A percentile compares a stretch with the other conserved stretches of the same genome.
Evolutionary conservation across 371 early-diverging fungal genomes (phyloP).

Genomic region (Hamiltosporidium magnivora): DNA sequence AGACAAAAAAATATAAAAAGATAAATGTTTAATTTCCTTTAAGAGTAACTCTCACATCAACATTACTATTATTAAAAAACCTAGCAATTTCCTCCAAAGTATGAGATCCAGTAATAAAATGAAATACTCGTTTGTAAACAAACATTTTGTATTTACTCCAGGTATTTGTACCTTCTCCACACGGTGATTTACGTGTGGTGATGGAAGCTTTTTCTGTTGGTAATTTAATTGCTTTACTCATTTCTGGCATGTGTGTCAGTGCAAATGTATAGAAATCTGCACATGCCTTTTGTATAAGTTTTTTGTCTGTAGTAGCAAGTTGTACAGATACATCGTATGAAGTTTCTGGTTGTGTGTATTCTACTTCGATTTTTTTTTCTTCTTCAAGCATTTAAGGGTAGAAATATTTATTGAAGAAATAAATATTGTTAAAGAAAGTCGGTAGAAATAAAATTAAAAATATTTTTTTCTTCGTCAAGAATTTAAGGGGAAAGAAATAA

Average conservation of each 20-base stretch:
- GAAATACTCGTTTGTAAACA: slow-evolving; percentile 35
- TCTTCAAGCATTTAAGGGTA: neutral
- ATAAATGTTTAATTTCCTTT: neutral
- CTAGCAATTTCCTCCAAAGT: slow-evolving; percentile 20
- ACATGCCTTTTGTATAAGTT: slow-evolving; percentile 15
- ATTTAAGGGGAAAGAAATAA: too few species aligned
- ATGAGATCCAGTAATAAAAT: slow-evolving; percentile 10
- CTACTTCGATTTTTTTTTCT: slow-evolving; percentile 2
- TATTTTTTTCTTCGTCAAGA: too few species aligned
- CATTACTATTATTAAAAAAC: slow-evolving; percentile 33
- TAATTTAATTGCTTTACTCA: slow-evolving; percentile 7
- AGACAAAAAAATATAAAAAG: too few species aligned
- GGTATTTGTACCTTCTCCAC: slow-evolving; percentile 50
- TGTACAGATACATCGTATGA: slow-evolving; percentile 8
- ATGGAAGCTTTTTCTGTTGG: slow-evolving; percentile 24
- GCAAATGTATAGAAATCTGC: slow-evolving; percentile 35
- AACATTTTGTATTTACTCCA: slow-evolving; percentile 35
- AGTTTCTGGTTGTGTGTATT: neutral
- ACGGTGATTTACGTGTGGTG: slow-evolving; percentile 47
- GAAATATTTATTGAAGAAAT: too few species aligned
- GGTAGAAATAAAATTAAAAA: too few species aligned
- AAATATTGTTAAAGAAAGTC: too few species aligned
- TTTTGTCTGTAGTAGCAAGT: slow-evolving; percentile 18
- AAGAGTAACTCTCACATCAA: slow-evolving; percentile 8
- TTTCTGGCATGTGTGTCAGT: slow-evolving; percentile 4